Evolutionary conservation across 148 eudicot species (phyloP), one percentile per base, ranked within the genome.

Genomic region (Rhododendron henanense): DNA sequence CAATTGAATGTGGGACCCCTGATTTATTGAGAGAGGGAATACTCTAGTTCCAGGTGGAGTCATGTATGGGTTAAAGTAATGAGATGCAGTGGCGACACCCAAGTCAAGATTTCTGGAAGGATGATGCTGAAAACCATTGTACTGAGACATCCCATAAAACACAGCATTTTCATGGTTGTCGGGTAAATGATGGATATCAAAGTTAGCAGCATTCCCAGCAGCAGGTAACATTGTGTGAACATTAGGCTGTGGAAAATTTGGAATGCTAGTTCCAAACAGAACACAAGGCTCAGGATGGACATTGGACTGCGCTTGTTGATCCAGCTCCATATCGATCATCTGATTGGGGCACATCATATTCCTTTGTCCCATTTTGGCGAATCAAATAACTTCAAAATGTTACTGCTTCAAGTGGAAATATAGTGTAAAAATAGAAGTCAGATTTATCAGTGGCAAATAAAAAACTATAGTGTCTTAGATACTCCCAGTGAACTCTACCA

Each of bases 301-400:
- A 86, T 88, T 95, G 87, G 88, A 86, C 81, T 85, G 94, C 57
- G 90, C 84, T 87, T 90, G 94, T 81, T 90, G 98, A 81, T 94
- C 94, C 57, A 87, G 84, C 88, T 91, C 91, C 74, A 86, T 85
- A 85, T 95, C 95, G 55, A 73, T 89, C 88, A 92, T 90, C 82
- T 89, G 93, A 87, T 89, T 88, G 88, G 88, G 87, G 86, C 90
- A 90, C 81, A 84, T 85, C 88, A 89, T 92, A 91, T 93, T 93
- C 86, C 97, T 91, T 82, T 94, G 94, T 76, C 94, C 95, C 98
- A 95, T 95, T 86, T 87, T 71, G 44, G 83, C 35, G 80, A 85
- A 51, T 78, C 65, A 84, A 45, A 78, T 53, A 55, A 61, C 37
- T 14, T 77, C 55, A 37, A 39, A 48, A 33, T 57, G 67, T 78